phyloP scores from a whole-genome alignment of 345 rosid species.

The Arabidopsis thaliana region DNA sequence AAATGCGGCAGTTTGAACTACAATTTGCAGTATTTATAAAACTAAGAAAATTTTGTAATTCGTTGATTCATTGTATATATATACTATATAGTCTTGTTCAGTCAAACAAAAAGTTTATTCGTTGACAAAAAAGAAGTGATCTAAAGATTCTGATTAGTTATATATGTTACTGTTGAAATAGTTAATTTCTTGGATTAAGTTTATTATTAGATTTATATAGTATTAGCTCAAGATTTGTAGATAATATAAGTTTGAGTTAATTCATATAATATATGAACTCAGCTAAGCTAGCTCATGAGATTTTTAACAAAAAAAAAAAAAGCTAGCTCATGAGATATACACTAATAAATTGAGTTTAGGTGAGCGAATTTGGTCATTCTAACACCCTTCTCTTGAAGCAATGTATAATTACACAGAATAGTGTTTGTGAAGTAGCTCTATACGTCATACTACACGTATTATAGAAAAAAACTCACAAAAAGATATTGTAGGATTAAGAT shows the following conservation, averaged over 20 bases:
- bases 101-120: background rate
- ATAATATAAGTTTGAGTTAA: too few relatives aligned
- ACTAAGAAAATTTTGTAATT: background rate
- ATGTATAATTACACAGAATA: background rate
- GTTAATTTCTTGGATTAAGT: background rate
- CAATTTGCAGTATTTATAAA: background rate
- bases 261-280: background rate
- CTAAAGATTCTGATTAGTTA: too few relatives aligned
- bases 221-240: background rate
- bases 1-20: background rate
- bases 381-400: background rate
- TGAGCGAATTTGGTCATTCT: background rate
- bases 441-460: slow-evolving; percentile 3
- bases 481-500: slow-evolving; percentile 12
- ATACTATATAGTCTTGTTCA: background rate
- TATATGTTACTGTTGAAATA: too few relatives aligned
- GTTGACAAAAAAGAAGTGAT: background rate
- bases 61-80: too few relatives aligned
- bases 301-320: too few relatives aligned
- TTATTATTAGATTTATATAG: too few relatives aligned
- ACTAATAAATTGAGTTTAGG: background rate
- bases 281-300: too few relatives aligned
- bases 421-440: slow-evolving; percentile 15
- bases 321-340: too few relatives aligned
- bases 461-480: background rate